Percentiles rank a stretch among this genome's conserved stretches.
Conservation (phyloP, 192 early-diverging fungal genomes). For the Mortierella claussenii region DNA sequence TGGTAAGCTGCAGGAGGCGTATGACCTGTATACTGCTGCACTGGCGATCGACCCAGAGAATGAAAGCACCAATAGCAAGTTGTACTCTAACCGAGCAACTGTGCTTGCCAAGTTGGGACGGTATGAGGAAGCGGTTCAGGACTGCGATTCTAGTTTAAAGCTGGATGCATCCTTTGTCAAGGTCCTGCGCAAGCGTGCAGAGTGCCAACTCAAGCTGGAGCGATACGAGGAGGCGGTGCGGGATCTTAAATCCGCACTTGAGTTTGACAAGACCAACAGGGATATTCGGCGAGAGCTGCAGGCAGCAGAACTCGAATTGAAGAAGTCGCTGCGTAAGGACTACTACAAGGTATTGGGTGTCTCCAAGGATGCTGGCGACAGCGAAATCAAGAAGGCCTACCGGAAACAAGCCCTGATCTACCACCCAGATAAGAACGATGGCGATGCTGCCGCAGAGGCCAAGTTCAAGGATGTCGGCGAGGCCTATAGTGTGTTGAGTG, state of each 20-base stretch:
- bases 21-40: constrained; percentile 73
- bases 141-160: constrained; percentile 75
- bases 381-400: constrained; percentile 86
- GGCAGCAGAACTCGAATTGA: constrained; percentile 71
- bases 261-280: constrained; percentile 70
- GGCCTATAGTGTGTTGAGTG: constrained; percentile 82
- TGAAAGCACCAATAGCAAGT: constrained; percentile 69
- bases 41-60: constrained; percentile 74
- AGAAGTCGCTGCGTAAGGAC: constrained; percentile 89
- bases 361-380: constrained; percentile 76
- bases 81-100: constrained; percentile 82
- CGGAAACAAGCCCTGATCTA: constrained; percentile 85
- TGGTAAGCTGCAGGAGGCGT: constrained; percentile 66
- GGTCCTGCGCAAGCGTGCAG: constrained; percentile 81
- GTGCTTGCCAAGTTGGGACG: constrained; percentile 73
- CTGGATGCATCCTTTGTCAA: constrained; percentile 74
- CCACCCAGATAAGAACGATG: constrained; percentile 93
- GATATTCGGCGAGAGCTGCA: constrained; percentile 52
- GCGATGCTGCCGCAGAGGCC: constrained; percentile 72
- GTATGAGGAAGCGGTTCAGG: constrained; percentile 65
- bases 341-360: constrained; percentile 95
- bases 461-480: constrained; percentile 89
- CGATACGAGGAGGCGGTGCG: constrained; percentile 81
- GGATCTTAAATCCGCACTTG: constrained; percentile 74
- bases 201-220: constrained; percentile 76